Conservation (phyloP, 768 basidiomycete species). For the Psilocybe sp. region DNA sequence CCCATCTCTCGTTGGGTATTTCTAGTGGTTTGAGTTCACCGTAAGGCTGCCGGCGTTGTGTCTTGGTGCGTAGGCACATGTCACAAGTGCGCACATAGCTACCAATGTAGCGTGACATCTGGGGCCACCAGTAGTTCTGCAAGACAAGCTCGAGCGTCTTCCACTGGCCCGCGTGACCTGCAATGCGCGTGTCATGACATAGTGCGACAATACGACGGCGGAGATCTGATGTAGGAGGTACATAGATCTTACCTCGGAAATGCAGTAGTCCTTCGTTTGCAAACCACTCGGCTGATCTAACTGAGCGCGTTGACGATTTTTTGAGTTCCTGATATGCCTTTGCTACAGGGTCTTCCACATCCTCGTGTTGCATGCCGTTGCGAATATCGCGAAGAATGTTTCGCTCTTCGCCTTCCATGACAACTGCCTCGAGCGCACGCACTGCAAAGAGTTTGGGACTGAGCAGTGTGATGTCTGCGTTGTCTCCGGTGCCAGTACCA, state of each 20-base stretch:
- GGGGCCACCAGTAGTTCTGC: slow-evolving; percentile 20
- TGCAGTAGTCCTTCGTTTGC: slow-evolving; percentile 10
- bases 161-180: slow-evolving; percentile 28
- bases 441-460: neutral
- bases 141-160: slow-evolving; percentile 15
- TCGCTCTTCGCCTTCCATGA: neutral
- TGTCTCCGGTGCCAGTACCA: slow-evolving; percentile 15
- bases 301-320: neutral
- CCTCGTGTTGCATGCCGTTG: neutral
- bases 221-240: slow-evolving; percentile 4
- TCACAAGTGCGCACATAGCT: neutral
- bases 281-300: slow-evolving; percentile 2
- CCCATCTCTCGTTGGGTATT: slow-evolving; percentile 8
- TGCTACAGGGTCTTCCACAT: neutral
- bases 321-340: neutral
- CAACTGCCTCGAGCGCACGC: neutral
- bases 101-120: slow-evolving; percentile 17
- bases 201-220: slow-evolving; percentile 1
- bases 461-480: slow-evolving; percentile 13
- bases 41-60: slow-evolving; percentile 1
- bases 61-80: neutral
- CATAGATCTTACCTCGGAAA: slow-evolving; percentile 9
- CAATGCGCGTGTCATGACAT: slow-evolving; percentile 12
- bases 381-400: neutral
- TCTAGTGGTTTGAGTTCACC: slow-evolving; percentile 12